Evolutionary conservation across 768 basidiomycete genomes (phyloP).

Genomic region (Collybiopsis confluens): DNA sequence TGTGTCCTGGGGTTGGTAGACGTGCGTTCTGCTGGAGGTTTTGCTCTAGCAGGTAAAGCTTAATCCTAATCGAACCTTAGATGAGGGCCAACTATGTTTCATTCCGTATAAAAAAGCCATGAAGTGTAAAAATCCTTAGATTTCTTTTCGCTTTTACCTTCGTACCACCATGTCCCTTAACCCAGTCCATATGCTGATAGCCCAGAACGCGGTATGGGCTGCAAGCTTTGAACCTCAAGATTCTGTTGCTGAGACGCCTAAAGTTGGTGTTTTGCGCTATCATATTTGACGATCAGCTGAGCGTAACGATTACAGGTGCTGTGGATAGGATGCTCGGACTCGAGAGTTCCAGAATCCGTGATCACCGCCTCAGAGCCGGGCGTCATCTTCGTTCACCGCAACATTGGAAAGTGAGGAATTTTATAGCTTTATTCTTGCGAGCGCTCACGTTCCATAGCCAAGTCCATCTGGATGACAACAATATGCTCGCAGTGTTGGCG

Average conservation of each 20-base stretch:
- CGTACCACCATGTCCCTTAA: too few species aligned
- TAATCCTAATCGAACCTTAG: too few species aligned
- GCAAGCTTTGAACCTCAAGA: neutral
- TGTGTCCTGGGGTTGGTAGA: too few species aligned
- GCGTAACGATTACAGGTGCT: slow-evolving; percentile 42
- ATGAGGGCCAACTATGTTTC: too few species aligned
- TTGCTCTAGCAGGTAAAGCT: too few species aligned
- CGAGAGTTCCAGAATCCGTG: slow-evolving; percentile 78
- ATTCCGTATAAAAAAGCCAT: too few species aligned
- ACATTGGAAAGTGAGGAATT: slow-evolving; percentile 75
- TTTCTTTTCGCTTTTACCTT: too few species aligned
- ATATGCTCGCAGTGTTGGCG: slow-evolving; percentile 62
- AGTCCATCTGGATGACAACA: slow-evolving; percentile 68
- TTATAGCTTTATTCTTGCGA: neutral
- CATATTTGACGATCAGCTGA: too few species aligned
- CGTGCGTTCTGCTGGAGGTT: too few species aligned
- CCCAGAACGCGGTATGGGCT: neutral
- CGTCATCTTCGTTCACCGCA: slow-evolving; percentile 79
- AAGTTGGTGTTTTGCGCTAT: neutral
- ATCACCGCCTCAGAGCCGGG: slow-evolving; percentile 68
- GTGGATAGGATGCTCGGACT: slow-evolving; percentile 84
- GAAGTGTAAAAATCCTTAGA: too few species aligned
- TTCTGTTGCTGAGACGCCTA: neutral
- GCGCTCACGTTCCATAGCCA: slow-evolving; percentile 43
- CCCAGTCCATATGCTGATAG: too few species aligned